phyloP scores from a whole-genome alignment of 352 stramenopile genomes.

The Pilasporangium apinafurcum region DNA sequence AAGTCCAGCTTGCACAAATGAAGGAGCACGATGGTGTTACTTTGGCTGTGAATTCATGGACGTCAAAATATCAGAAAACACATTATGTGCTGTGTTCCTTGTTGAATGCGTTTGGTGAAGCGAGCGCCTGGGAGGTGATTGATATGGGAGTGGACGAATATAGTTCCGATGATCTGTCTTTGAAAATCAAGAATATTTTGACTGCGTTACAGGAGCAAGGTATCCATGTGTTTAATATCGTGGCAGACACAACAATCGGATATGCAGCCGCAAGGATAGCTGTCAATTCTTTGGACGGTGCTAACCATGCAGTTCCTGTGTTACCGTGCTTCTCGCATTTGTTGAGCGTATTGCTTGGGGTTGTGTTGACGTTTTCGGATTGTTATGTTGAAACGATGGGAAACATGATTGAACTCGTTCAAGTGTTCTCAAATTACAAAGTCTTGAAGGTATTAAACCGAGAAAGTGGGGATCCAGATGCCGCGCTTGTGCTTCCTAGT shows the following conservation, averaged over 20 bases:
- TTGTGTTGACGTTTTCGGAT: conserved; percentile 49
- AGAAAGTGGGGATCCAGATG: conserved; percentile 62
- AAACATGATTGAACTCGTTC: conserved; percentile 61
- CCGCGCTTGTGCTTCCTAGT: conserved; percentile 34
- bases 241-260: conserved; percentile 37
- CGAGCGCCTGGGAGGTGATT: conserved; percentile 42
- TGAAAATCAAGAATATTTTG: conserved; percentile 45
- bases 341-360: conserved; percentile 41
- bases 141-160: conserved; percentile 44
- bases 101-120: conserved; percentile 61
- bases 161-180: conserved; percentile 27
- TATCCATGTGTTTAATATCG: conserved; percentile 69
- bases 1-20: conserved; percentile 53
- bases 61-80: conserved; percentile 37
- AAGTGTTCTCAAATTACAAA: conserved; percentile 48
- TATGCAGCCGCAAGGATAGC: conserved; percentile 35
- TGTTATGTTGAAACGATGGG: conserved; percentile 48
- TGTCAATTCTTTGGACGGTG: conserved; percentile 23
- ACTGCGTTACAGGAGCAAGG: conserved; percentile 28
- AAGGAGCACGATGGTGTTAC: conserved; percentile 57
- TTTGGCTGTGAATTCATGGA: conserved; percentile 59
- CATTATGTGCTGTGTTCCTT: conserved; percentile 61
- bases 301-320: conserved; percentile 42
- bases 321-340: conserved; percentile 56
- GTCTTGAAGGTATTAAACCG: conserved; percentile 51